Evolutionary conservation across 345 rosid species (phyloP).

Genomic region (Linum tenue): DNA sequence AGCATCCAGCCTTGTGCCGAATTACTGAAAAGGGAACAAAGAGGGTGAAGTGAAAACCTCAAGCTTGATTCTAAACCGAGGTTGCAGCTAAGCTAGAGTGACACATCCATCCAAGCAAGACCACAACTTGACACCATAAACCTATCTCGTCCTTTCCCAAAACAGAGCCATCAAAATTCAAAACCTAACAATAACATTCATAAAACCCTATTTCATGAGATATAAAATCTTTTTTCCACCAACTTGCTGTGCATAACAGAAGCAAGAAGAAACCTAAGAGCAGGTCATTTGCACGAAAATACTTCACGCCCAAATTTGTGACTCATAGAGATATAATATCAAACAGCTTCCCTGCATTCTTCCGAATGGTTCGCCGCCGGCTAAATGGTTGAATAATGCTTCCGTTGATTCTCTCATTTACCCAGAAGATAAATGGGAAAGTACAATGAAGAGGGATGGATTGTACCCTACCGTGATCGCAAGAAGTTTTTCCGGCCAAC

Average conservation of each 20-base stretch:
- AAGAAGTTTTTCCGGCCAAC: no score
- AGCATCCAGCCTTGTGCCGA: neutral
- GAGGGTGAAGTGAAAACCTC: neutral
- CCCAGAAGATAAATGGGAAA: neutral
- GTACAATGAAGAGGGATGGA: no score
- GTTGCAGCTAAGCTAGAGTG: neutral
- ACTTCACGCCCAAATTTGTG: neutral
- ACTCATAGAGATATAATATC: neutral
- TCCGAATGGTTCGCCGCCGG: neutral
- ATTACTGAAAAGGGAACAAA: neutral
- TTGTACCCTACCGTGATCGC: no score
- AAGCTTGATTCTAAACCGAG: neutral
- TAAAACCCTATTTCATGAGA: neutral
- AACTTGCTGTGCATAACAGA: neutral
- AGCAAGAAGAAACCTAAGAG: neutral
- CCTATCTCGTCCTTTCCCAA: neutral
- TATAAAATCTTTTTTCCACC: neutral
- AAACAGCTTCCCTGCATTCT: neutral
- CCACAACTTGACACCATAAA: neutral
- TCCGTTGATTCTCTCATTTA: neutral
- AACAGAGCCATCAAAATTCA: neutral
- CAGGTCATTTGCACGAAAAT: neutral
- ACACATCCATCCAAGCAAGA: neutral
- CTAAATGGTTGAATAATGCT: neutral
- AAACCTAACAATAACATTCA: neutral